These are phyloP conservation scores for Castanea crenata DNA, from an alignment of 306 rosid species.

Conservation along the genomic window DNA sequence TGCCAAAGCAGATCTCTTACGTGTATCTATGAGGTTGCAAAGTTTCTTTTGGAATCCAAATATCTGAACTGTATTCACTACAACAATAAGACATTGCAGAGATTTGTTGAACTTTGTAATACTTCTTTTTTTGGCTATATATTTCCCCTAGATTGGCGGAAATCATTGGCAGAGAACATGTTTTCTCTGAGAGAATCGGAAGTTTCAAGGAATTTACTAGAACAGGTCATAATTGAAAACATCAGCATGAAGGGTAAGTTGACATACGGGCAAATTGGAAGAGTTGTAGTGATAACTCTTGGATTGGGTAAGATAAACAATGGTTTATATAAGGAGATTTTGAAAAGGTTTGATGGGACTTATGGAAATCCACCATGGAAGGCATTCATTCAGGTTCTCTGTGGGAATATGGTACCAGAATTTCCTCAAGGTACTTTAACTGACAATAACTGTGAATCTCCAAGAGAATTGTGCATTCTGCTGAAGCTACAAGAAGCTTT, in stretches of 20 bases:
- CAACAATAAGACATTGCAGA: slow-evolving; percentile 14
- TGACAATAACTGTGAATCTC: not conserved
- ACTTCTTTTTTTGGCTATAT: slow-evolving; percentile 12
- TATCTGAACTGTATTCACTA: slow-evolving; percentile 11
- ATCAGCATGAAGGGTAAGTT: not conserved
- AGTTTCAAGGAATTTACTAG: slow-evolving; percentile 25
- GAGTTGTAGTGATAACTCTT: slow-evolving; percentile 40
- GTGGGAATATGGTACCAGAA: not conserved
- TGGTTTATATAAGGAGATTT: slow-evolving; percentile 19
- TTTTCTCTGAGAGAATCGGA: slow-evolving; percentile 40
- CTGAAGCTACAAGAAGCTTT: slow-evolving; percentile 36
- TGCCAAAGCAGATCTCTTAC: slow-evolving; percentile 33
- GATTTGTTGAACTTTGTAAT: slow-evolving; percentile 18
- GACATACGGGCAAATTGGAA: slow-evolving; percentile 54
- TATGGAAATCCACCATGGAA: slow-evolving; percentile 38
- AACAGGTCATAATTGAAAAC: slow-evolving; percentile 28
- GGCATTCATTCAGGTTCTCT: slow-evolving; percentile 33
- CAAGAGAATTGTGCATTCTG: not conserved
- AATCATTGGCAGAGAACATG: slow-evolving; percentile 30
- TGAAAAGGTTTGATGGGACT: slow-evolving; percentile 14
- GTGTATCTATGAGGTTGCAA: slow-evolving; percentile 43
- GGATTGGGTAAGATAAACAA: slow-evolving; percentile 29
- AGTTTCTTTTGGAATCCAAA: slow-evolving; percentile 38
- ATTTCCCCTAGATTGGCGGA: slow-evolving; percentile 45
- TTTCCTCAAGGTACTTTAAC: not conserved